Evolutionary conservation across 2,329 filamentous ascomycete genomes (phyloP).

Genomic region (Xylariaceae sp.): DNA sequence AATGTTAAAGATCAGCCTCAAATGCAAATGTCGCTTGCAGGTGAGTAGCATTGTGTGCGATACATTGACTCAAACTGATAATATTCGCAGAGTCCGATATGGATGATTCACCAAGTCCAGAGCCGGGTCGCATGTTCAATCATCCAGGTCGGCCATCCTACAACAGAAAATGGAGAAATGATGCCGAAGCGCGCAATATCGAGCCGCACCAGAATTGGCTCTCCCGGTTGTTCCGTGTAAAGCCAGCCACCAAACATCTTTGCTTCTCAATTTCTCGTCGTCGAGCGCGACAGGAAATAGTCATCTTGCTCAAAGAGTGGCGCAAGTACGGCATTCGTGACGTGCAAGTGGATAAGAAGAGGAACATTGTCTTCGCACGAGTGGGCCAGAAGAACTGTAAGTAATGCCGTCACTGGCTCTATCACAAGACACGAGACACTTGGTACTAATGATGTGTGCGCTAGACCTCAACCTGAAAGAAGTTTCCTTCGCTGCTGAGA

Average conservation of each 20-base stretch:
- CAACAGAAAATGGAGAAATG: slow-evolving; percentile 33
- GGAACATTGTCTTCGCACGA: slow-evolving; percentile 79
- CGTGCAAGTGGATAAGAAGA: slow-evolving; percentile 77
- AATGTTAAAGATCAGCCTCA: slow-evolving; percentile 48
- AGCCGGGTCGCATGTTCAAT: slow-evolving; percentile 32
- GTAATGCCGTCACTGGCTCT: slow-evolving; percentile 41
- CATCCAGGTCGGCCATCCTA: slow-evolving; percentile 24
- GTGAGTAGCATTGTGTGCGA: slow-evolving; percentile 41
- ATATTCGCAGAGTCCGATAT: slow-evolving; percentile 40
- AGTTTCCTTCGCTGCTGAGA: slow-evolving; percentile 84
- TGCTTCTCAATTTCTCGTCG: slow-evolving; percentile 76
- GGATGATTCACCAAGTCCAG: slow-evolving; percentile 38
- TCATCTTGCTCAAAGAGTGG: slow-evolving; percentile 79
- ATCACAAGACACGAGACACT: neutral
- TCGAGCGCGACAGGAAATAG: slow-evolving; percentile 78
- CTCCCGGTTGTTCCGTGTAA: slow-evolving; percentile 85
- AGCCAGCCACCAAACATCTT: slow-evolving; percentile 76
- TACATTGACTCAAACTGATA: slow-evolving; percentile 23
- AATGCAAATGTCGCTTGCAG: slow-evolving; percentile 50
- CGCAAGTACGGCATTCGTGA: slow-evolving; percentile 80
- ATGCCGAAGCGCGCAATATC: slow-evolving; percentile 54
- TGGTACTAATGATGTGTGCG: slow-evolving; percentile 16
- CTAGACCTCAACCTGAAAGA: slow-evolving; percentile 81
- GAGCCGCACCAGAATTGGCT: slow-evolving; percentile 84
- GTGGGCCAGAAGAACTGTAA: slow-evolving; percentile 80